Percentiles rank a stretch among this genome's conserved stretches.
Conservation (phyloP, 371 early-diverging fungal genomes). For the Rhizopus delemar region DNA sequence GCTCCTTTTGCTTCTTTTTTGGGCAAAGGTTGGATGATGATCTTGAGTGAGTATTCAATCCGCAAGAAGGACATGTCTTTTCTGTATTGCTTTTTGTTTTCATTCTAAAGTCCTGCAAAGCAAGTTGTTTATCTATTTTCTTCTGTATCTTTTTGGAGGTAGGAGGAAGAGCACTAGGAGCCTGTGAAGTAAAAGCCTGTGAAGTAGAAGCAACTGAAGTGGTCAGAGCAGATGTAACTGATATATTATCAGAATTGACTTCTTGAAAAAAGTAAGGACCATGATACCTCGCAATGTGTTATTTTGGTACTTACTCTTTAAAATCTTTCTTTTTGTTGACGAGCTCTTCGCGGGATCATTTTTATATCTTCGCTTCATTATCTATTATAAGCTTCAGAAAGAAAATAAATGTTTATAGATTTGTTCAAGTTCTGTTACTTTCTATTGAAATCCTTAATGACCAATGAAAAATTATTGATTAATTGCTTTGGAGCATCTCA, state of each 20-base stretch:
- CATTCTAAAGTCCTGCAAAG: not conserved
- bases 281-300: not conserved
- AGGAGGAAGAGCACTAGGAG: not conserved
- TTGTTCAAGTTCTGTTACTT: not conserved
- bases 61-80: slow-evolving; percentile 1
- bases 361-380: slow-evolving; percentile 1
- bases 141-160: not conserved
- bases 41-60: not conserved
- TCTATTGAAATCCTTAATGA: not conserved
- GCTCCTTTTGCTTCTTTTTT: not conserved
- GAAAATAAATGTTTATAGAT: not conserved
- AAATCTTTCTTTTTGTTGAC: not conserved
- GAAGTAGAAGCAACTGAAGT: not conserved
- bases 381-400: not conserved
- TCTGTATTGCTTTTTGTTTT: not conserved
- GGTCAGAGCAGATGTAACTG: no score
- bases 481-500: not conserved
- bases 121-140: not conserved
- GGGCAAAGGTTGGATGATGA: not conserved
- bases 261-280: not conserved
- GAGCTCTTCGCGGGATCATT: not conserved
- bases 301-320: slow-evolving; percentile 2
- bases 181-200: not conserved
- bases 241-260: not conserved
- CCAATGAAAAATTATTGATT: not conserved